Conservation (phyloP, 2,329 filamentous ascomycete species). For the Exophiala dermatitidis region DNA sequence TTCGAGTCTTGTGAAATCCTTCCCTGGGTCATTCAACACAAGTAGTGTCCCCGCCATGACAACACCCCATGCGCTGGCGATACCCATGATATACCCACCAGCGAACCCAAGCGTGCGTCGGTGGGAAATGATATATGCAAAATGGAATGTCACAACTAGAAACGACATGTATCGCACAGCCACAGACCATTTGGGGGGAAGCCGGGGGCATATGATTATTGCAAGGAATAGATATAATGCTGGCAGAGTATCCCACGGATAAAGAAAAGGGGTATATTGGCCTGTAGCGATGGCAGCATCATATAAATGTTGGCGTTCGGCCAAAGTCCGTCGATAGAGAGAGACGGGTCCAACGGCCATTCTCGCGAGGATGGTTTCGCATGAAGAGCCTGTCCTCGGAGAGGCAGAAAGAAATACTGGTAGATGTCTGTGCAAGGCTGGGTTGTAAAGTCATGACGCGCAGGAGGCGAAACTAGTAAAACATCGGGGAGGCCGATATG, state of each 20-base stretch:
- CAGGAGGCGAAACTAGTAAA: background rate
- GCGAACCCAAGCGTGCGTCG: constrained; percentile 44
- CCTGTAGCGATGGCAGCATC: constrained; percentile 16
- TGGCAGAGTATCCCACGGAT: constrained; percentile 25
- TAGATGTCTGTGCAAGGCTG: background rate
- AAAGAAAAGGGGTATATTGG: constrained; percentile 24
- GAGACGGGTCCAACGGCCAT: constrained; percentile 24
- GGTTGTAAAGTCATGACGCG: constrained; percentile 9
- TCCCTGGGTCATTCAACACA: constrained; percentile 49
- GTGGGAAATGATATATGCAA: constrained; percentile 9
- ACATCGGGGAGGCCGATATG: no score
- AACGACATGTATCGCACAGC: constrained; percentile 12
- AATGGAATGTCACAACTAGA: constrained; percentile 10
- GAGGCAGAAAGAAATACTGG: background rate
- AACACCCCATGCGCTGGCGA: constrained; percentile 48
- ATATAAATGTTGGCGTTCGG: constrained; percentile 19
- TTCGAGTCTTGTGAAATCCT: constrained; percentile 52
- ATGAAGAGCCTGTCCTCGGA: background rate
- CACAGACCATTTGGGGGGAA: constrained; percentile 5
- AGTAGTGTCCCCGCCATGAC: constrained; percentile 49
- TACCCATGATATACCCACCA: constrained; percentile 49
- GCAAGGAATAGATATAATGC: constrained; percentile 21
- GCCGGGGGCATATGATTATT: constrained; percentile 16
- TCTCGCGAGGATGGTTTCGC: constrained; percentile 32
- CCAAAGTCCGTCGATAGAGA: constrained; percentile 36